Base-by-base conservation (phyloP, 495 filamentous ascomycete species). In the Friedmanniomyces endolithicus region DNA sequence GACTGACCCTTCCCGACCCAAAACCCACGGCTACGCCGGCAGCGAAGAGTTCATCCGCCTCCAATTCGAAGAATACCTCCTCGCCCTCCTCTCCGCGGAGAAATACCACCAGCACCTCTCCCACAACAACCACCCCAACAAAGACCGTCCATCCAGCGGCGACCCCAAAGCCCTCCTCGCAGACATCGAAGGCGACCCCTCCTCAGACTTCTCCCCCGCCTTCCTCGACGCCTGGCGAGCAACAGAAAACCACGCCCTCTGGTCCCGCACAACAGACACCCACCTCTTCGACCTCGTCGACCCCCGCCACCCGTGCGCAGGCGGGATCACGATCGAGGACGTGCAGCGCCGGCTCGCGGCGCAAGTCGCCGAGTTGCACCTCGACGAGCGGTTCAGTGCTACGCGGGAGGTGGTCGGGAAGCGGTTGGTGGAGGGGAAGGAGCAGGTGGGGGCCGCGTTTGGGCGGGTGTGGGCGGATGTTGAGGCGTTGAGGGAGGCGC, bases 11-110 rank as follows among this genome's bases (percentile, higher is more conserved):
- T 75, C 81, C 48, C 79, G 85, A 40, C 92, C 92, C 16, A 95
- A 89, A 61, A 95, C 88, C 7, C 84, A 94, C 74, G 90, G 90
- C 17, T 98, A 95, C 65, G 84, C 88, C 61, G 92, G 92, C 49
- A 95, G 90, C 56, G 92, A 98, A 72, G 94, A 97, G 65, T 97
- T 96, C 66, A 97, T 98, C 63, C 80, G 92, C 19, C 79, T 97
- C 7, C 92, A 98, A 63, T 98, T 98, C 56, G 92, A 98, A 72
- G 94, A 97, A 66, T 98, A 98, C 63, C 75, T 97, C 17, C 75
- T 97, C 7, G 88, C 90, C 0, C 76, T 98, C 51, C 78, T 96
- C 43, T 86, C 94, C 0, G 78, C 85, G 7, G 84, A 87, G 60
- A 95, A 96, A 64, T 96, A 94, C 67, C 88, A 86, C 63, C 78